Evolutionary conservation across 345 rosid species (phyloP).

Genomic region (Carallia pectinifolia): DNA sequence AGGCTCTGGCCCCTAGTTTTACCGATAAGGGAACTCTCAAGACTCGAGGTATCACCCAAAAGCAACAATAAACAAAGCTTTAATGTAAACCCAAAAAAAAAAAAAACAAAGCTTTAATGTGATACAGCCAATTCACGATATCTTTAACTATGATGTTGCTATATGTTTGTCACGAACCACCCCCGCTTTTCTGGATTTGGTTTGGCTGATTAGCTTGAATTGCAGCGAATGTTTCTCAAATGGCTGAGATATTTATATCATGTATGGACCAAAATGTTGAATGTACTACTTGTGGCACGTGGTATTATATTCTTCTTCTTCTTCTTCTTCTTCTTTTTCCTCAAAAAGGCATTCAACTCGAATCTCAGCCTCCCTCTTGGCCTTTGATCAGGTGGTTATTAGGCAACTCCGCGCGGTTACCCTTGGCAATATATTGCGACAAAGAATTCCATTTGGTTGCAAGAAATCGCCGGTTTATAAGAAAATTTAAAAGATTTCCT

Average conservation of each 20-base stretch:
- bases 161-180: too few relatives aligned
- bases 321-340: too few relatives aligned
- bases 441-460: not conserved
- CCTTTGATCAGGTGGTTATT: too few relatives aligned
- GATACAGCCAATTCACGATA: constrained; percentile 7
- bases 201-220: not conserved
- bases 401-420: too few relatives aligned
- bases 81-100: constrained; percentile 19
- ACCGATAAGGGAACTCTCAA: not conserved
- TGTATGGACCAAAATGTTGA: not conserved
- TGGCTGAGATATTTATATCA: not conserved
- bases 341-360: too few relatives aligned
- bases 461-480: too few relatives aligned
- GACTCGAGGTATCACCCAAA: not conserved
- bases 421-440: not conserved
- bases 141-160: not conserved
- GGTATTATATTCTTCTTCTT: not conserved
- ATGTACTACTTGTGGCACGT: not conserved
- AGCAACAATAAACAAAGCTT: constrained; percentile 18
- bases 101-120: constrained; percentile 24
- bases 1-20: too few relatives aligned
- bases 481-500: too few relatives aligned
- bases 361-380: too few relatives aligned
- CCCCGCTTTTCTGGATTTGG: not conserved
- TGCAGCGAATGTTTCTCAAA: not conserved